Conservation (phyloP, 495 filamentous ascomycete species). For the Aspergillus bertholletiae region DNA sequence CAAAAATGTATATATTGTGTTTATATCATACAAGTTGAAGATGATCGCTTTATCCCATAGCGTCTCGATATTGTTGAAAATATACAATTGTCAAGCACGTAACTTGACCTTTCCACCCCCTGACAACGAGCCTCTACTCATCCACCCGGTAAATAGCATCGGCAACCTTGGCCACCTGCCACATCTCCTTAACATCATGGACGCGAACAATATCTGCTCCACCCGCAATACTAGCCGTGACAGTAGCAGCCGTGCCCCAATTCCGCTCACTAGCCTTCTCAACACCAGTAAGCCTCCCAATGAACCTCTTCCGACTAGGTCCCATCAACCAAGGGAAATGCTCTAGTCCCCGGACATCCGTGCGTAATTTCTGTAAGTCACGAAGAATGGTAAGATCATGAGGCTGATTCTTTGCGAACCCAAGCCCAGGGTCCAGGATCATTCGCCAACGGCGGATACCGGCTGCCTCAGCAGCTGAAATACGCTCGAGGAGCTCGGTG, state of each 20-base stretch:
- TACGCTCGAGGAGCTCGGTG: conserved; percentile 63
- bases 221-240: conserved; percentile 82
- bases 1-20: too few relatives aligned
- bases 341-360: conserved; percentile 54
- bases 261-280: conserved; percentile 59
- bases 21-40: neutral
- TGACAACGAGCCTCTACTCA: neutral
- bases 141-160: conserved; percentile 78
- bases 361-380: conserved; percentile 58
- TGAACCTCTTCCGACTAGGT: conserved; percentile 84
- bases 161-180: conserved; percentile 78
- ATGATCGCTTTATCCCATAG: neutral
- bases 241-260: conserved; percentile 87
- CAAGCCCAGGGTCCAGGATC: conserved; percentile 89
- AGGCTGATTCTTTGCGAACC: conserved; percentile 79
- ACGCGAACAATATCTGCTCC: conserved; percentile 94
- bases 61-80: conserved; percentile 26
- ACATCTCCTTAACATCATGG: conserved; percentile 92
- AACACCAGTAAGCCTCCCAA: conserved; percentile 79
- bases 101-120: neutral
- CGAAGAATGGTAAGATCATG: conserved; percentile 82
- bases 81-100: conserved; percentile 9
- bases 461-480: conserved; percentile 74
- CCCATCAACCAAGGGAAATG: conserved; percentile 88
- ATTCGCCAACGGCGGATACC: conserved; percentile 91